These are phyloP conservation scores for Russula earlei DNA, from an alignment of 768 basidiomycete species.

Conservation along the genomic window DNA sequence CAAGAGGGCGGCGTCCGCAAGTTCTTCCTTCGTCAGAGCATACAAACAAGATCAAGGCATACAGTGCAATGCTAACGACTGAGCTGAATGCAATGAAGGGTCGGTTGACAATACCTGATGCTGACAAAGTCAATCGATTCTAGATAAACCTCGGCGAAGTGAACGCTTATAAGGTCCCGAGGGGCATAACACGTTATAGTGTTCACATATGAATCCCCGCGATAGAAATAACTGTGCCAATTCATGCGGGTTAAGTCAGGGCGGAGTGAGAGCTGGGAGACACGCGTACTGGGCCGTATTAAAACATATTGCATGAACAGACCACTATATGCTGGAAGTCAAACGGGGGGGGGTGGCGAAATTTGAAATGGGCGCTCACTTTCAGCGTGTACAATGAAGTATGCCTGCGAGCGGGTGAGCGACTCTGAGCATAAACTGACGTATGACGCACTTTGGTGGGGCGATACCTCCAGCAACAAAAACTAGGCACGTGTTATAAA, in stretches of 20 bases:
- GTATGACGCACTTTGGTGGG: slow-evolving; percentile 54
- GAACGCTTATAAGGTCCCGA: slow-evolving; percentile 46
- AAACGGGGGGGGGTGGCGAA: slow-evolving; percentile 1
- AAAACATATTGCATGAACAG: slow-evolving; percentile 85
- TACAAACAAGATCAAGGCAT: slow-evolving; percentile 82
- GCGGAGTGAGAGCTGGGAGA: neutral
- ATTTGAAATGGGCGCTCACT: too few species aligned
- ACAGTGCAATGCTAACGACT: slow-evolving; percentile 58
- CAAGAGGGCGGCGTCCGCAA: slow-evolving; percentile 68
- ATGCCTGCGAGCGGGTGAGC: slow-evolving; percentile 38
- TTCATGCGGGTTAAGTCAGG: neutral
- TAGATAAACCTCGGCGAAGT: slow-evolving; percentile 62
- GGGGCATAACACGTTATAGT: slow-evolving; percentile 58
- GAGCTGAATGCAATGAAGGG: neutral
- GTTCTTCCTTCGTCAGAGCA: slow-evolving; percentile 68
- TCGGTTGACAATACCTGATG: slow-evolving; percentile 48
- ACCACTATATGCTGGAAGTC: slow-evolving; percentile 44
- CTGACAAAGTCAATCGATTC: slow-evolving; percentile 69
- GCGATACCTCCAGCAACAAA: slow-evolving; percentile 71
- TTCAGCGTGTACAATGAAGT: slow-evolving; percentile 88
- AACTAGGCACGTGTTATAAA: slow-evolving; percentile 36
- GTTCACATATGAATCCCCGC: slow-evolving; percentile 73
- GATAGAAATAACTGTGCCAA: slow-evolving; percentile 45
- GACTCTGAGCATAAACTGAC: neutral
- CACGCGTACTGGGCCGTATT: slow-evolving; percentile 44